phyloP scores from a whole-genome alignment of 352 stramenopile species.

The Globisporangium cylindrosporum region DNA sequence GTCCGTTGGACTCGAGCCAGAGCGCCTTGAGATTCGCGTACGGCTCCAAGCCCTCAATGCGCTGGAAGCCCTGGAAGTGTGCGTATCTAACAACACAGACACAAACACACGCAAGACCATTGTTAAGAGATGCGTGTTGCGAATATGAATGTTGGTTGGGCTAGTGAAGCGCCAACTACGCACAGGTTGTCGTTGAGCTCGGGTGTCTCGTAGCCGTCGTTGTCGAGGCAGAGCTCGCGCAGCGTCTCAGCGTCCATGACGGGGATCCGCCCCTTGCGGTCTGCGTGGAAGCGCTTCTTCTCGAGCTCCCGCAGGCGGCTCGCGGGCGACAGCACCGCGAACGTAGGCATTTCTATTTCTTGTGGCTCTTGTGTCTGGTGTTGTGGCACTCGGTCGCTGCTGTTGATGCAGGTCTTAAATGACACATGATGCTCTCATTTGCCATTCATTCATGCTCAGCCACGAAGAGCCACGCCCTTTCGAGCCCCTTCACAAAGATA shows the following conservation, averaged over 20 bases:
- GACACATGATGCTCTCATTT: background rate
- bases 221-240: conserved; percentile 79
- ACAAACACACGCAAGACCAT: background rate
- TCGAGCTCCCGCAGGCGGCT: conserved; percentile 62
- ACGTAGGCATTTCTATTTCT: conserved; percentile 31
- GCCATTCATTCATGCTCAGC: too few relatives aligned
- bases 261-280: conserved; percentile 69
- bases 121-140: too few relatives aligned
- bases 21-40: conserved; percentile 94
- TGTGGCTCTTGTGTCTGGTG: background rate
- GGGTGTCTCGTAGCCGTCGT: conserved; percentile 34
- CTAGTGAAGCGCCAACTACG: too few relatives aligned
- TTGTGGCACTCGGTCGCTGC: background rate
- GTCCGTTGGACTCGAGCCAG: conserved; percentile 95
- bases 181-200: too few relatives aligned
- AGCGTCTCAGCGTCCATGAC: conserved; percentile 89
- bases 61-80: conserved; percentile 94
- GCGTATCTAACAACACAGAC: conserved; percentile 33
- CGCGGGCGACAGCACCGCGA: conserved; percentile 42
- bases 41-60: conserved; percentile 92
- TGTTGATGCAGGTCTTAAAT: background rate
- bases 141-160: too few relatives aligned
- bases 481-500: too few relatives aligned
- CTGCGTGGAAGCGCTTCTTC: conserved; percentile 61
- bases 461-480: too few relatives aligned